These are phyloP conservation scores for Cladosporium sp. DNA, from an alignment of 2,329 filamentous ascomycete species.

Conservation along the genomic window DNA sequence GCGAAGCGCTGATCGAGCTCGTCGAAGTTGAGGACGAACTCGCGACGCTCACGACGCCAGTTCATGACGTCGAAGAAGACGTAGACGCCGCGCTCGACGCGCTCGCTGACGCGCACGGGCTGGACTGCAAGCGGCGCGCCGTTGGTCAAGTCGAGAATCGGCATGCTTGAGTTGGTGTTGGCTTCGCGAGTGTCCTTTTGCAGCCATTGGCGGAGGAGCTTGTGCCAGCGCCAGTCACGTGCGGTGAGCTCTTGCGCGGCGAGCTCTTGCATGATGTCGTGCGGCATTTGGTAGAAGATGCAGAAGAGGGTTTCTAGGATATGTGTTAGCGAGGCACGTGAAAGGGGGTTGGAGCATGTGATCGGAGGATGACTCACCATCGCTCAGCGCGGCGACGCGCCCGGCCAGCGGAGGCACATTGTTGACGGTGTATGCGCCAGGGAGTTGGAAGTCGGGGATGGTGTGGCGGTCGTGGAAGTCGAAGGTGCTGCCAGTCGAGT, in stretches of 20 bases:
- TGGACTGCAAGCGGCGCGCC: conserved; percentile 24
- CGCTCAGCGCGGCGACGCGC: conserved; percentile 31
- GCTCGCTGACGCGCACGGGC: conserved; percentile 43
- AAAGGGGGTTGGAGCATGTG: background rate
- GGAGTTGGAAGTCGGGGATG: conserved; percentile 61
- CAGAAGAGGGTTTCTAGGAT: conserved; percentile 65
- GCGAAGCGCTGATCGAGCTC: conserved; percentile 39
- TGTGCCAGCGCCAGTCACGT: conserved; percentile 54
- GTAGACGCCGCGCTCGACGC: conserved; percentile 50
- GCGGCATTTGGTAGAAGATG: conserved; percentile 65
- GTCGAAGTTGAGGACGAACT: conserved; percentile 51
- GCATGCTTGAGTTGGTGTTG: conserved; percentile 24
- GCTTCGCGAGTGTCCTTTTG: conserved; percentile 48
- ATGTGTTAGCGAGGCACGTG: conserved; percentile 11
- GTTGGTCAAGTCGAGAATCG: conserved; percentile 26
- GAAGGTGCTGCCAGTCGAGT: conserved; percentile 33
- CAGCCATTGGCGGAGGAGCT: conserved; percentile 51
- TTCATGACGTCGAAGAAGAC: conserved; percentile 52
- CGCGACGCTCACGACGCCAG: conserved; percentile 50
- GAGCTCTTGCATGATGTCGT: conserved; percentile 62
- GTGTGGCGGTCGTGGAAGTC: conserved; percentile 44
- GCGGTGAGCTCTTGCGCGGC: conserved; percentile 57
- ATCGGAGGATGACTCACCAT: conserved; percentile 23
- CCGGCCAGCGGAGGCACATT: conserved; percentile 59
- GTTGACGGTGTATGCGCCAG: conserved; percentile 60